Evolutionary conservation across 2,329 filamentous ascomycete species (phyloP), one percentile per base, ranked within the genome.

Genomic region (Trichoderma sp.): DNA sequence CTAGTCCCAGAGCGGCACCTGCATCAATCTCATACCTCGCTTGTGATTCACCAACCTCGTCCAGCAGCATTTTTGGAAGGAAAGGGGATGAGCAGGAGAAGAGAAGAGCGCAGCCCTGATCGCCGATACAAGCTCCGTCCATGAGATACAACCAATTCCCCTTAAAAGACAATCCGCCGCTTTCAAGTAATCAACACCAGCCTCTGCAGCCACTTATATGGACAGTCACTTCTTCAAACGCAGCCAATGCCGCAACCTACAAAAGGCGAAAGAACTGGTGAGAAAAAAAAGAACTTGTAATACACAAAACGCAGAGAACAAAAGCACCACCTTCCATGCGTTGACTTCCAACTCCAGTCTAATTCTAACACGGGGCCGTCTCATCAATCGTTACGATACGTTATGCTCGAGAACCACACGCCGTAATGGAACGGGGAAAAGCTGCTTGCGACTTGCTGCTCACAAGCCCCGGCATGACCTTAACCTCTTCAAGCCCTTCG

Each of bases 381-480:
- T 63, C 45, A 63, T 34, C 50, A 54, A 15, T 63, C 50, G 50
- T 55, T 47, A 45, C 44, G 50, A 47, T 45, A 28, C 59, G 24
- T 45, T 47, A 52, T 52, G 52, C 43, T 51, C 24, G 47, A 34
- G 17, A 34, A n/a, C 39, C 17, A 17, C 44, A 14, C 7, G 39
- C 15, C 39, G 21, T 9, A 52, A 48, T 41, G 21, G 58, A 45
- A 9, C 44, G 28, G 26, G 34, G 34, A 5, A 39, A 5, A 52
- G 50, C 50, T 52, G 9, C 21, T 50, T 39, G n/a, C 77, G 54
- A 17, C 14, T 41, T 44, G 58, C 58, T 51, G 58, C 39, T 24
- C 48, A 52, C 26, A 45, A 14, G 39, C n/a, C 41, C 17, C 28
- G 39, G 34, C 12, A 26, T n/a, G 17, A 45, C 19, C 39, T 17